phyloP scores from a whole-genome alignment of 139 green algal genomes.

The Picochlorum sp. region DNA sequence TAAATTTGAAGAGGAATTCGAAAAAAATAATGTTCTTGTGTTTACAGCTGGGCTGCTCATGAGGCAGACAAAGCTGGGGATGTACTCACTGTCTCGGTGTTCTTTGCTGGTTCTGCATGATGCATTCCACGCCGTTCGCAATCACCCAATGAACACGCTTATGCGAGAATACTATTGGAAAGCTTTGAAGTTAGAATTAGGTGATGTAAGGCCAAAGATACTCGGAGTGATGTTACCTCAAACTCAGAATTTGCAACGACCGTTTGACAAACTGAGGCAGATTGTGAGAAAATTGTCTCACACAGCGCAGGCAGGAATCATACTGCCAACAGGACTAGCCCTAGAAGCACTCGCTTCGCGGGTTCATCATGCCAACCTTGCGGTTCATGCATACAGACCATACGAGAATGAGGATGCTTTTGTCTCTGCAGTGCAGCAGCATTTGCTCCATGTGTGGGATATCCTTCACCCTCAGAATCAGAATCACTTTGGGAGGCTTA shows the following conservation, averaged over 20 bases:
- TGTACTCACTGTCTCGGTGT: constrained; percentile 1
- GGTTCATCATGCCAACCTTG: constrained; percentile 11
- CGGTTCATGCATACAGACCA: constrained; percentile 7
- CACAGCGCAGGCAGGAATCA: constrained; percentile 15
- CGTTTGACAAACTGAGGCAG: constrained; percentile 26
- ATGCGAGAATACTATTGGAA: constrained; percentile 20
- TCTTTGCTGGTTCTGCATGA: constrained; percentile 21
- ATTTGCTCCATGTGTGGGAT: constrained; percentile 22
- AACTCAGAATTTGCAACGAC: constrained; percentile 15
- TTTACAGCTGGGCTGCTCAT: constrained; percentile 25
- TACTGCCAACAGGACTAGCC: constrained; percentile 9
- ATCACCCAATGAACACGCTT: constrained; percentile 25
- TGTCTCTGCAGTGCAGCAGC: constrained; percentile 8
- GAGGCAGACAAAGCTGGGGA: constrained; percentile 20
- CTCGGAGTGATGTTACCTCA: constrained; percentile 20
- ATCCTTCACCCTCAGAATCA: constrained; percentile 18
- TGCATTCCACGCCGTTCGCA: constrained; percentile 15
- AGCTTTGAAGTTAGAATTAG: background rate
- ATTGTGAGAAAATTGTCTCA: constrained; percentile 25
- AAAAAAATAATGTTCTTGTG: constrained; percentile 11
- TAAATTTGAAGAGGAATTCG: constrained; percentile 8
- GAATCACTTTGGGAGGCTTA: constrained; percentile 23
- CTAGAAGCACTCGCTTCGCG: constrained; percentile 10
- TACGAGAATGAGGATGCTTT: background rate
- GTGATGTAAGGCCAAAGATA: background rate